phyloP scores from a whole-genome alignment of 2,329 filamentous ascomycete genomes.

The Metarhizium brunneum region DNA sequence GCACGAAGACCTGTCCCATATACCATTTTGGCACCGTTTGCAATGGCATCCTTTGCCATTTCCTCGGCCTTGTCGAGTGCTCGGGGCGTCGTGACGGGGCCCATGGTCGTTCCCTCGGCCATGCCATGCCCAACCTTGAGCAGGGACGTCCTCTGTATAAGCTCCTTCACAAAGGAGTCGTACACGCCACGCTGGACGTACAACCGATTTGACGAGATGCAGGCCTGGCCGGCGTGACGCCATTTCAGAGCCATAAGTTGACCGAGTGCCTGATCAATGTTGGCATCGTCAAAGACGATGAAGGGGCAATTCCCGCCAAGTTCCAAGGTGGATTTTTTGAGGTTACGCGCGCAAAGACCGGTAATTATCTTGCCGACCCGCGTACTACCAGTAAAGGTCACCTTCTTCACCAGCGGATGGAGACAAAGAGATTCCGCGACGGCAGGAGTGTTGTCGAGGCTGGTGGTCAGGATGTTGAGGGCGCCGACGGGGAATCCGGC shows the following conservation, averaged over 20 bases:
- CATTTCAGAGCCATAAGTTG: conserved; percentile 59
- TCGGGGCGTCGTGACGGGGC: conserved; percentile 24
- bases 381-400: conserved; percentile 71
- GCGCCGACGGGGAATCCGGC: conserved; percentile 71
- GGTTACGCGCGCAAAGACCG: conserved; percentile 45
- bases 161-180: conserved; percentile 46
- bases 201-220: conserved; percentile 54
- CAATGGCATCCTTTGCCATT: conserved; percentile 49
- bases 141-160: conserved; percentile 40
- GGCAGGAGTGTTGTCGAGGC: conserved; percentile 31
- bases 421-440: conserved; percentile 37
- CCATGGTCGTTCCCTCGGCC: conserved; percentile 24
- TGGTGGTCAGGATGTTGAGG: conserved; percentile 43
- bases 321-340: conserved; percentile 62
- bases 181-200: conserved; percentile 53
- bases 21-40: conserved; percentile 45
- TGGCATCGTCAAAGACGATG: conserved; percentile 59
- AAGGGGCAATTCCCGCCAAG: conserved; percentile 61
- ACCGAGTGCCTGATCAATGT: conserved; percentile 54
- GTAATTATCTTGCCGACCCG: conserved; percentile 56
- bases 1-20: conserved; percentile 46
- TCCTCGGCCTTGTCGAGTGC: conserved; percentile 28
- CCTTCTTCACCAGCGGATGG: conserved; percentile 43
- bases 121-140: conserved; percentile 55
- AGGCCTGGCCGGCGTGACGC: conserved; percentile 64